Conservation (phyloP, 345 rosid species). For the Adansonia digitata region DNA sequence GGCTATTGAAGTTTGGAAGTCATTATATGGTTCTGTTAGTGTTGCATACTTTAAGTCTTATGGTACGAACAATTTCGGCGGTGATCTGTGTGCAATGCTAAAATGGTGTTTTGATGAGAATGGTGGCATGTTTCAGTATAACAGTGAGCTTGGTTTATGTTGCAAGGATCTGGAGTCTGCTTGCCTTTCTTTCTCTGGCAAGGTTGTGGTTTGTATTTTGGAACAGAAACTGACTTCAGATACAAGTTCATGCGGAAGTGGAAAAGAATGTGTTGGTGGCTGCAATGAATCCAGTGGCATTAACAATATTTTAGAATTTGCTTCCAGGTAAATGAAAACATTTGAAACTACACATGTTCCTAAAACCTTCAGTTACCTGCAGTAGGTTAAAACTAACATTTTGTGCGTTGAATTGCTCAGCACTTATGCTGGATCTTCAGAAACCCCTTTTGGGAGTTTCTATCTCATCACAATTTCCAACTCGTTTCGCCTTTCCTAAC, state of each 20-base stretch:
- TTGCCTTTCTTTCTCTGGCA: constrained; percentile 29
- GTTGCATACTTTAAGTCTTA: constrained; percentile 15
- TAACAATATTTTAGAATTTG: constrained; percentile 22
- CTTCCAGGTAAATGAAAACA: constrained; percentile 33
- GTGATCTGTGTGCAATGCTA: constrained; percentile 28
- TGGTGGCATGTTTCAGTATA: constrained; percentile 16
- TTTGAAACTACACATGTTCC: neutral
- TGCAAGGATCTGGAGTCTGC: constrained; percentile 15
- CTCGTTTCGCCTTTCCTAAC: neutral
- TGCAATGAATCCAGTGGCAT: neutral
- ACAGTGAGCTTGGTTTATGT: constrained; percentile 20
- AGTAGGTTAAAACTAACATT: neutral
- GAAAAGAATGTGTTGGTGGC: constrained; percentile 8
- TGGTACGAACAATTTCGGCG: constrained; percentile 22
- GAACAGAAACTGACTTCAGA: constrained; percentile 26
- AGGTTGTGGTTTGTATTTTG: constrained; percentile 30
- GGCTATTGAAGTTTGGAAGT: constrained; percentile 39
- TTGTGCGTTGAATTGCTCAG: neutral
- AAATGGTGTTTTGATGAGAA: constrained; percentile 23
- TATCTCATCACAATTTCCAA: neutral
- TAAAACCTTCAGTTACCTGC: neutral
- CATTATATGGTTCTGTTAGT: constrained; percentile 35
- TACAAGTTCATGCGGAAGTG: constrained; percentile 15
- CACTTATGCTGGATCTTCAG: neutral
- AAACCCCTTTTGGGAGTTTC: neutral